Base-by-base conservation (phyloP, 2,329 filamentous ascomycete species). In the Sporothrix variecibatus region DNA sequence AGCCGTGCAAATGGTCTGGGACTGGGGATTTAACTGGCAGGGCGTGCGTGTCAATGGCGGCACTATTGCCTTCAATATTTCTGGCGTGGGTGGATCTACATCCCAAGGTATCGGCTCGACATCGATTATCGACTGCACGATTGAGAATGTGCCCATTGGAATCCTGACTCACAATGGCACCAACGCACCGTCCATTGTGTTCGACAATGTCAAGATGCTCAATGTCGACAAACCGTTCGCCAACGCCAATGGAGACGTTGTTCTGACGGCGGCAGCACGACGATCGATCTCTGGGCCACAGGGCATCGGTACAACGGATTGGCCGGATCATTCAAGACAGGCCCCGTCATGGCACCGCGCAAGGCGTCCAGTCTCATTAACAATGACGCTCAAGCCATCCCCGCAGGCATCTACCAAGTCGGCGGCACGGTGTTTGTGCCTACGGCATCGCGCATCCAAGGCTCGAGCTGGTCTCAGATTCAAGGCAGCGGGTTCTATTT, bases 1-100 rank as follows among this genome's bases (percentile, higher is more conserved):
- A 12, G 92, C 90, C 65, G 89, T 93, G 74, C 88, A 86, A 81
- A 90, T 93, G 84, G 87, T 91, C 76, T 94, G 92, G 92, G 89
- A 92, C 80, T 94, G 92, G 92, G 88, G 89, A 1, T 94, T 90
- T 89, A 90, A 88, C 11, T 92, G 92, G 83, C 91, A 92, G 81
- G 88, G 87, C 38, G 40, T 43, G 40, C 40, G 40, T 6, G 79
- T 92, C 28, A 51, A 17, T n/a, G 23, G 43, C 43, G 43, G 40
- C 9, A 20, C 43, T 1, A 46, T 69, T 26, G 65, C n/a, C 26
- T n/a, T 51, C 20, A 34, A 31, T 20, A 51, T 69, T 23, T 17
- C 20, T 2, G 65, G 38, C 43, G 26, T 8, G 8, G 65, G 26
- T 8, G 43, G 26, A 5, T 8, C 12, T 23, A 51, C 65, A 2